Percentiles rank a stretch among this genome's conserved stretches.
These are phyloP conservation scores for Fraxinus sp. DNA, from an alignment of 305 asterid genomes.

Conservation along the genomic window DNA sequence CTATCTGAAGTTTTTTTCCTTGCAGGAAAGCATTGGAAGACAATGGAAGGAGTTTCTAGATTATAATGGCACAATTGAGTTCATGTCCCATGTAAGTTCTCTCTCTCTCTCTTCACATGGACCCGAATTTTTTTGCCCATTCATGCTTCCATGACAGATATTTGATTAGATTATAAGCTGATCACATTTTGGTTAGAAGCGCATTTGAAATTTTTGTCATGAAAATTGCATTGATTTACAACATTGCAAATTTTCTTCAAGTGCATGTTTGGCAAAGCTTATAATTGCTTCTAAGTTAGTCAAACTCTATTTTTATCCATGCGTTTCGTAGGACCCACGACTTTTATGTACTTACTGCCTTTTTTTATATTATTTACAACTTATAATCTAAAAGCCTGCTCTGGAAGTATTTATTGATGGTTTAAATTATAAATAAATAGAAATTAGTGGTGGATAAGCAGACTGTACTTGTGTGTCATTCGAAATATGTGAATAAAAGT, in stretches of 20 bases:
- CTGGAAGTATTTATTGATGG: neutral
- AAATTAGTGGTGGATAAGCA: neutral
- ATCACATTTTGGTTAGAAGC: neutral
- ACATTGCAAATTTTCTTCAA: neutral
- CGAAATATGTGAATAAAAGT: neutral
- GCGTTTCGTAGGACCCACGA: neutral
- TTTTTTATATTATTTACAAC: too few relatives aligned
- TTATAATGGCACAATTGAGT: constrained; percentile 67
- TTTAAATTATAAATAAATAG: too few relatives aligned
- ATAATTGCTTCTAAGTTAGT: neutral
- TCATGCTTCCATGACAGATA: neutral
- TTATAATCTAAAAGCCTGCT: neutral
- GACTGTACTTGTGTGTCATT: neutral
- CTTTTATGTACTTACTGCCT: neutral
- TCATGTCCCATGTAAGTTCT: constrained; percentile 68
- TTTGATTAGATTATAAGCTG: neutral
- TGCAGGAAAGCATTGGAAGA: constrained; percentile 80
- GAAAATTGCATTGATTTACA: neutral
- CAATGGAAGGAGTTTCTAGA: constrained; percentile 92
- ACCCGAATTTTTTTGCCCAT: neutral
- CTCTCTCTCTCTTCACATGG: neutral
- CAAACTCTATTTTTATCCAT: neutral
- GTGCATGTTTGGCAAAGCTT: neutral
- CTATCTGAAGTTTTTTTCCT: neutral
- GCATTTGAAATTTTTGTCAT: neutral